Conservation (phyloP, 331 rosid species). For the Prunus yedoensis region DNA sequence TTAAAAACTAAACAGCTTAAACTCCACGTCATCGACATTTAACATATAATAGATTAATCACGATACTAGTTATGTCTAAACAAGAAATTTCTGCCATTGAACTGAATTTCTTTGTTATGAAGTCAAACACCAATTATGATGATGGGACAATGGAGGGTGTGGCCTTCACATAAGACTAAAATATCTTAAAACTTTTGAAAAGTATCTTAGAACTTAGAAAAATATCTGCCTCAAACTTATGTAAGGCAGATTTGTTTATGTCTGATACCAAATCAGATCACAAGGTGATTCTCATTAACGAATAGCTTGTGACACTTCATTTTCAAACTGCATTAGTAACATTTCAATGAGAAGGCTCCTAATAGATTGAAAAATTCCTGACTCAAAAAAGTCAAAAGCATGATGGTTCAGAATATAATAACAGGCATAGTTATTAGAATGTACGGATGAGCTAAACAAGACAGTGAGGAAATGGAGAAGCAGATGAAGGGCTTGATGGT, state of each 20-base stretch:
- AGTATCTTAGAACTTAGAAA: not conserved
- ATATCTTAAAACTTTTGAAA: not conserved
- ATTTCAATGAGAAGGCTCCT: slow-evolving; percentile 2
- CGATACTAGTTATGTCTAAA: not conserved
- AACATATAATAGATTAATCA: not conserved
- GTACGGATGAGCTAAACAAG: not conserved
- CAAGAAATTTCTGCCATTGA: not conserved
- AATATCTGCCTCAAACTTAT: not conserved
- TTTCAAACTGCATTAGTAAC: slow-evolving; percentile 2
- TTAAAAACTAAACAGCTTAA: not conserved
- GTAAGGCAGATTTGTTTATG: slow-evolving; percentile 1
- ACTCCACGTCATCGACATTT: not conserved
- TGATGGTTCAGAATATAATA: not conserved
- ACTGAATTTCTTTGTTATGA: not conserved
- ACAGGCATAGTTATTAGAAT: slow-evolving; percentile 16
- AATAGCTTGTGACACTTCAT: slow-evolving; percentile 1
- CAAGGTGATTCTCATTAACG: not conserved
- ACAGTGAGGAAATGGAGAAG: slow-evolving; percentile 14
- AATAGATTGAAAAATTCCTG: not conserved
- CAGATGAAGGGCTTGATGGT: not conserved
- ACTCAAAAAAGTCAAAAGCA: not conserved
- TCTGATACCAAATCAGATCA: not conserved
- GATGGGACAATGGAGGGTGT: not conserved
- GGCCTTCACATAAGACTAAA: not conserved
- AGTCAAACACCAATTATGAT: slow-evolving; percentile 5